Conservation (phyloP, 805 yeast species). For the Starmerella stigmatis region DNA sequence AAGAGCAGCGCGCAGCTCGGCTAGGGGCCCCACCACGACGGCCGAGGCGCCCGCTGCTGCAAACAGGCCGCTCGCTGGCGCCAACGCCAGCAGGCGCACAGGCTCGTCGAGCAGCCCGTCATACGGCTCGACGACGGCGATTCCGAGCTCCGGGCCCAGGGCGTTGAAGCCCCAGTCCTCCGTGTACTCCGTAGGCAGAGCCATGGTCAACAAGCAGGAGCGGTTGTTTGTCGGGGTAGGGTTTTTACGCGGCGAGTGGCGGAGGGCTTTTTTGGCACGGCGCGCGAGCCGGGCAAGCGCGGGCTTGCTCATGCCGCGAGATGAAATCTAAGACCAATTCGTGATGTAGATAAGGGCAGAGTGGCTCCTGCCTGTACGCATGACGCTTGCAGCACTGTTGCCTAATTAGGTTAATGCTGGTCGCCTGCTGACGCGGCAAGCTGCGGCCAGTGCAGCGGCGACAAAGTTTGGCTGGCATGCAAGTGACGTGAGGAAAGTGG, state of each 20-base stretch:
- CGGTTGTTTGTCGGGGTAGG: background rate
- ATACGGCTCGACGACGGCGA: slow-evolving; percentile 10
- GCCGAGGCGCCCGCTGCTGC: slow-evolving; percentile 18
- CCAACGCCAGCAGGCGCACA: background rate
- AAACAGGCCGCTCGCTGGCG: slow-evolving; percentile 5
- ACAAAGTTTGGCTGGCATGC: no score
- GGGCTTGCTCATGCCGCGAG: no score
- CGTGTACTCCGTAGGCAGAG: slow-evolving; percentile 16
- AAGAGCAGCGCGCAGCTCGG: slow-evolving; percentile 6
- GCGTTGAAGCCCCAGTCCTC: slow-evolving; percentile 24
- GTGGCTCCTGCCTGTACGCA: no score
- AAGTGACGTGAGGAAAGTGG: no score
- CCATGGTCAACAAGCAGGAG: slow-evolving; percentile 5
- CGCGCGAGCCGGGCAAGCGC: no score
- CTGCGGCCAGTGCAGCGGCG: no score
- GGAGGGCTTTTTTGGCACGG: background rate
- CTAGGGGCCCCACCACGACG: slow-evolving; percentile 15
- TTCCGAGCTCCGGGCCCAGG: slow-evolving; percentile 21
- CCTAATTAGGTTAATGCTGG: no score
- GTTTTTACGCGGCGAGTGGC: background rate
- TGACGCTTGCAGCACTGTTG: no score
- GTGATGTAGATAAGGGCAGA: no score
- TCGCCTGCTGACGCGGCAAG: no score
- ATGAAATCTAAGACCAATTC: no score
- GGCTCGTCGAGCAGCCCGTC: background rate